Base-by-base conservation (phyloP, 768 basidiomycete species). In the Cubamyces lactineus region DNA sequence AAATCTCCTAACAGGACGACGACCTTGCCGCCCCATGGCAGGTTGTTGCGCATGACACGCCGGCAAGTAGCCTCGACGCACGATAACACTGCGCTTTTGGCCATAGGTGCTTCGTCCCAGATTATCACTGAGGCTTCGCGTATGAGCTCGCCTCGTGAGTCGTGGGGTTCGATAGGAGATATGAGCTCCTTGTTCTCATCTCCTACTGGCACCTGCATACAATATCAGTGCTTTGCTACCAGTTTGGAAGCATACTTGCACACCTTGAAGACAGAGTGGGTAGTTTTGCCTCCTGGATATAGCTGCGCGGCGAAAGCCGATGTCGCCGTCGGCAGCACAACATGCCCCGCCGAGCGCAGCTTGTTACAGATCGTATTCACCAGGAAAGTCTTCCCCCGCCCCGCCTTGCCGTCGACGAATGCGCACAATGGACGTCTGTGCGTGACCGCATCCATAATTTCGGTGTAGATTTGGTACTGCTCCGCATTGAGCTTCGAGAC, bases 91-190 rank as follows among this genome's bases (percentile, higher is more conserved):
- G 76, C 72, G 24, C 61, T 66, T 51, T 79, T 77, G 16, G 74
- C 76, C 75, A 78, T 78, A 1, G 80, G 79, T 3, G 75, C 72
- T 66, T 81, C 79, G 66, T 81, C 80, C 76, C 78, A 79, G 3
- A 77, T 71, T 21, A 79, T 71, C 0, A 75, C 54, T 1, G 67
- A 42, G 0, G 76, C 69, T 21, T 72, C 59, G 0, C 55, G 60
- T 8, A 80, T 72, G 19, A 80, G 71, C 30, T 78, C 75, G 0
- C 71, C 76, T 0, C 73, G 63, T 0, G 72, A 53, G 47, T 72
- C 66, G 45, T 63, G 51, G 1, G 59, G 52, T 46, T 69, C 46
- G n/a, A 81, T 72, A 1, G 70, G 62, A 13, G 78, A 79, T 8
- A 63, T 30, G 0, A 80, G 65, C 38, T 72, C 53, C 30, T 72